Base-by-base conservation (phyloP, 352 stramenopile species). In the Phytophthora tentaculata region DNA sequence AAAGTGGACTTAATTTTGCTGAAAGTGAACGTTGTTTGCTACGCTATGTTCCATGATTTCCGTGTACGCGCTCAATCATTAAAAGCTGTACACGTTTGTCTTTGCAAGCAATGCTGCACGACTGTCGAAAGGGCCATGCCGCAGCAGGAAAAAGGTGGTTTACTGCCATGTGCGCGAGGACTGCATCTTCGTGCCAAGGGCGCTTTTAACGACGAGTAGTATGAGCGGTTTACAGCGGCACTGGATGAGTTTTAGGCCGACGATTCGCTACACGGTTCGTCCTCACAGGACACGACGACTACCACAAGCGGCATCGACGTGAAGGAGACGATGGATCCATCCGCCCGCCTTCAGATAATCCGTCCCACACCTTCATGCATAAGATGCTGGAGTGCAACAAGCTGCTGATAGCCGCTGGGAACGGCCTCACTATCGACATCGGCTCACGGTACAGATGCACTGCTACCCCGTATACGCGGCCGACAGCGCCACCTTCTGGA, bases 261-360 rank as follows among this genome's bases (percentile, higher is more conserved):
- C 73, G 62, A 74, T 7, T 67, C 72, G 13, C 79, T 98, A 14
- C 74, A 93, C 19, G 89, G 28, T 77, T 98, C 39, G 80, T 98
- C 54, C 77, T 98, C 64, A 98, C 95, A 20, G 93, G 93, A 49
- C 72, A 86, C 32, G 95, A 92, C 22, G 80, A 96, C 51, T 98
- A 96, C 73, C 68, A 95, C 89, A 23, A 96, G 87, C 60, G 94
- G 92, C 45, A 89, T 88, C 16, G 89, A 97, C 73, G 71, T 97
- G 29, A 71, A 80, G 57, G 64, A 84, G 56, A 71, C 68, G 67
- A 82, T 24, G 76, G 63, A 2, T 61, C 68, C 7, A 26, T 69
- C 17, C 56, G 78, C 49, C 51, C 77, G 44, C 83, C 81, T 20
- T 92, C 83, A n/a, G 61, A 83, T 61, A 77, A 74, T 60, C 79